Percentiles rank a stretch among this genome's conserved stretches.
These are phyloP conservation scores for Zanthoxylum bungeanum DNA, from an alignment of 345 rosid species.

Conservation along the genomic window DNA sequence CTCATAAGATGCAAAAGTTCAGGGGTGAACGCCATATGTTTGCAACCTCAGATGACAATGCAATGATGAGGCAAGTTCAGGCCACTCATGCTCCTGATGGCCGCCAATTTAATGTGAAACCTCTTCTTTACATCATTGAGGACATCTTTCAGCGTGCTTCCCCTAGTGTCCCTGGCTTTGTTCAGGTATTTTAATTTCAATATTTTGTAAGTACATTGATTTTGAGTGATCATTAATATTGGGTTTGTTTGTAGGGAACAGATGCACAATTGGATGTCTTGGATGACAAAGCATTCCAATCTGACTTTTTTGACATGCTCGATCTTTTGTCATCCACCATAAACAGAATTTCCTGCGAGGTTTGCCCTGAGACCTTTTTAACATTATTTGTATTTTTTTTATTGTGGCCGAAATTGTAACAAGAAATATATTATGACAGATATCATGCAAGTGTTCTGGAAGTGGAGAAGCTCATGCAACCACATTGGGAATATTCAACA, in stretches of 20 bases:
- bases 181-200: conserved; percentile 24
- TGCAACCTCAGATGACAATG: conserved; percentile 51
- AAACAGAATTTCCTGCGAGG: conserved; percentile 60
- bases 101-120: conserved; percentile 36
- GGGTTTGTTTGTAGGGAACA: conserved; percentile 20
- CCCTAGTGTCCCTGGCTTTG: conserved; percentile 9
- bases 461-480: conserved; percentile 50
- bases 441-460: conserved; percentile 38
- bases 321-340: conserved; percentile 41
- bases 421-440: conserved; percentile 36
- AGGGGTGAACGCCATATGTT: conserved; percentile 27
- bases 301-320: conserved; percentile 34
- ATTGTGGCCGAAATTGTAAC: background rate
- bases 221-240: no score
- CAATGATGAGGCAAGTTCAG: conserved; percentile 50
- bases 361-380: conserved; percentile 14
- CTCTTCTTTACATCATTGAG: conserved; percentile 44
- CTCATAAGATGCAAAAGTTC: background rate
- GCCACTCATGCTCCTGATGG: conserved; percentile 60
- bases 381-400: background rate
- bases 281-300: conserved; percentile 35
- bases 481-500: conserved; percentile 35
- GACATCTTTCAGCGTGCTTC: conserved; percentile 45
- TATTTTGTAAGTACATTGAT: background rate
- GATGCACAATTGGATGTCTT: conserved; percentile 25